These are phyloP conservation scores for Cytospora chrysosperma DNA, from an alignment of 2,329 filamentous ascomycete species.

Conservation along the genomic window DNA sequence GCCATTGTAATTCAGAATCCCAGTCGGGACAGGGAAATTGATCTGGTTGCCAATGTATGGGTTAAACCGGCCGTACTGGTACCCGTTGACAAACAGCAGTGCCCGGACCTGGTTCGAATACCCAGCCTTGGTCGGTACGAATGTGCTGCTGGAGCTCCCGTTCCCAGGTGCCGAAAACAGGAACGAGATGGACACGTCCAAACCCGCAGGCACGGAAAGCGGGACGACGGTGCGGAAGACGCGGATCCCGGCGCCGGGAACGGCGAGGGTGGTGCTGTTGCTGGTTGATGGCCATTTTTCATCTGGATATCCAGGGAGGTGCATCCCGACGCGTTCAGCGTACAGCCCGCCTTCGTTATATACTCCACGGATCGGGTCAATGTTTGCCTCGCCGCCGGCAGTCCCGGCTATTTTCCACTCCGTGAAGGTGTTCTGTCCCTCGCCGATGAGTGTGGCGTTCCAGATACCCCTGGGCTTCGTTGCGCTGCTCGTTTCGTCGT, in stretches of 20 bases:
- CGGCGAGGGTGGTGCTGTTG: conserved; percentile 36
- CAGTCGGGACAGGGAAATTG: conserved; percentile 58
- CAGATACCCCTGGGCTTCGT: conserved; percentile 51
- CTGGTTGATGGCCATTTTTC: conserved; percentile 39
- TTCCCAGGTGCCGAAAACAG: conserved; percentile 43
- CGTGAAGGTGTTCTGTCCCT: conserved; percentile 40
- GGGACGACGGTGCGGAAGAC: conserved; percentile 55
- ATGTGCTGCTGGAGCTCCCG: conserved; percentile 36
- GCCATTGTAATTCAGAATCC: conserved; percentile 56
- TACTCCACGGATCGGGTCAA: conserved; percentile 56
- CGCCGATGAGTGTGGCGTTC: conserved; percentile 49
- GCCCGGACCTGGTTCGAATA: conserved; percentile 44
- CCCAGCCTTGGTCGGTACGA: conserved; percentile 32
- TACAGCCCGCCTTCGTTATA: conserved; percentile 59
- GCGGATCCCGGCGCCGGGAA: conserved; percentile 49
- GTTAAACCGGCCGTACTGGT: conserved; percentile 61
- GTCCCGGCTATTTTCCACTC: conserved; percentile 59
- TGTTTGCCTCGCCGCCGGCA: conserved; percentile 49
- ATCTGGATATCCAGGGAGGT: conserved; percentile 56
- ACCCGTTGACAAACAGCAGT: conserved; percentile 63
- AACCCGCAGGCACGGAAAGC: conserved; percentile 48
- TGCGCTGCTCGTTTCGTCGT: conserved; percentile 52
- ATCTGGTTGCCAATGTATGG: conserved; percentile 61
- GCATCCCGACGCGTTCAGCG: conserved; percentile 58
- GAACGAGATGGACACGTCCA: conserved; percentile 59